Percentiles rank a stretch among this genome's conserved stretches.
phyloP scores from a whole-genome alignment of 805 yeast genomes.

The Wickerhamiella brachini region DNA sequence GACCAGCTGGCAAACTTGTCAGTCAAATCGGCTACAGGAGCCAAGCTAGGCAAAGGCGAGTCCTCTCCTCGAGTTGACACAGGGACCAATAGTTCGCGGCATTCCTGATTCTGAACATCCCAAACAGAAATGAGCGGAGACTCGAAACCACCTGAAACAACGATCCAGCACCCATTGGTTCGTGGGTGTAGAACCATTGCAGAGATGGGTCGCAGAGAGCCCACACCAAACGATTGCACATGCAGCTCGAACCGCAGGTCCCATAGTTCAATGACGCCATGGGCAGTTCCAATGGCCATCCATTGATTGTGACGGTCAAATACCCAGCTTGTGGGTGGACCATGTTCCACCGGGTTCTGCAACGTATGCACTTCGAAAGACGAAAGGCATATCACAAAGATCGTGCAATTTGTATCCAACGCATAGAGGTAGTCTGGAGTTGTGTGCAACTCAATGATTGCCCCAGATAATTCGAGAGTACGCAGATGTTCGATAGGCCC shows the following conservation, averaged over 20 bases:
- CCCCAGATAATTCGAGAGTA: slow-evolving; percentile 19
- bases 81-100: slow-evolving; percentile 30
- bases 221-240: slow-evolving; percentile 50
- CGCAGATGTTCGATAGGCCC: neutral
- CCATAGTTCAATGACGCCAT: slow-evolving; percentile 69
- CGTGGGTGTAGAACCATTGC: slow-evolving; percentile 34
- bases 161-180: slow-evolving; percentile 32
- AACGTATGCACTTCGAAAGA: slow-evolving; percentile 35
- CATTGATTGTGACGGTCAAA: slow-evolving; percentile 43
- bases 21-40: slow-evolving; percentile 9
- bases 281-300: slow-evolving; percentile 60
- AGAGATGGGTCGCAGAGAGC: slow-evolving; percentile 36
- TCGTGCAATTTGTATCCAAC: slow-evolving; percentile 7
- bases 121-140: slow-evolving; percentile 52
- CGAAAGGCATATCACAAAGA: slow-evolving; percentile 41
- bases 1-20: slow-evolving; percentile 16
- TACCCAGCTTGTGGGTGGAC: slow-evolving; percentile 47
- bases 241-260: slow-evolving; percentile 55
- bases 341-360: slow-evolving; percentile 48
- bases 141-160: slow-evolving; percentile 56
- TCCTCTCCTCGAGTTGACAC: slow-evolving; percentile 5
- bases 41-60: slow-evolving; percentile 19
- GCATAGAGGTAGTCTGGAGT: slow-evolving; percentile 15
- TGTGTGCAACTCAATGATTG: slow-evolving; percentile 33
- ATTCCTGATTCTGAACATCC: slow-evolving; percentile 55